Percentiles rank a stretch among this genome's conserved stretches.
These are phyloP conservation scores for Hypoxylon rubiginosum DNA, from an alignment of 2,329 filamentous ascomycete genomes.

Conservation along the genomic window DNA sequence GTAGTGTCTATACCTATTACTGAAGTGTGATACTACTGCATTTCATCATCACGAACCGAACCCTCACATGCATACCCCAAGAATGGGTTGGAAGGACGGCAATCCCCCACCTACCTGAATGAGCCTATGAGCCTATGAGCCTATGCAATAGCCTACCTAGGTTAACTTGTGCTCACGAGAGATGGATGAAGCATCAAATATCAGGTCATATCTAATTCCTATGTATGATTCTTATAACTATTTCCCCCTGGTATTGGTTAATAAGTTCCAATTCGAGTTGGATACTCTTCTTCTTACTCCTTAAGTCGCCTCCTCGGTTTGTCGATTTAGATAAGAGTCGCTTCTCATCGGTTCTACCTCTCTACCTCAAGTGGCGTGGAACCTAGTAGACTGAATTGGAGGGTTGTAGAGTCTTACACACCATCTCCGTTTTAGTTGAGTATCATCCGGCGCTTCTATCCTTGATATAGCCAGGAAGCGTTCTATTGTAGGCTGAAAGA, in stretches of 20 bases:
- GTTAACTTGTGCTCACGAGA: background rate
- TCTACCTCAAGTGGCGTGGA: conserved; percentile 36
- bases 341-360: conserved; percentile 26
- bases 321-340: conserved; percentile 20
- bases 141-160: conserved; percentile 2
- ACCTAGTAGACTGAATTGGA: conserved; percentile 24
- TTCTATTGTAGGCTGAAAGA: conserved; percentile 25
- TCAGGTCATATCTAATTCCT: background rate
- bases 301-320: background rate
- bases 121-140: conserved; percentile 13
- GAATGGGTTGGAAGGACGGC: conserved; percentile 18
- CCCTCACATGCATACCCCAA: conserved; percentile 19
- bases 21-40: conserved; percentile 29
- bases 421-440: conserved; percentile 38
- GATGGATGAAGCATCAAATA: background rate
- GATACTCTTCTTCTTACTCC: background rate
- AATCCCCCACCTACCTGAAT: conserved; percentile 31
- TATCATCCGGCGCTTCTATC: conserved; percentile 49
- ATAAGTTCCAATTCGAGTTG: conserved; percentile 3
- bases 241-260: conserved; percentile 4
- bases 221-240: background rate
- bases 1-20: conserved; percentile 25
- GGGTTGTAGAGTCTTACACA: conserved; percentile 44
- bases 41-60: conserved; percentile 27
- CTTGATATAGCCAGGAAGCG: conserved; percentile 31